Evolutionary conservation across 2,329 filamentous ascomycete genomes (phyloP).

Genomic region (Ascomycota sp.): DNA sequence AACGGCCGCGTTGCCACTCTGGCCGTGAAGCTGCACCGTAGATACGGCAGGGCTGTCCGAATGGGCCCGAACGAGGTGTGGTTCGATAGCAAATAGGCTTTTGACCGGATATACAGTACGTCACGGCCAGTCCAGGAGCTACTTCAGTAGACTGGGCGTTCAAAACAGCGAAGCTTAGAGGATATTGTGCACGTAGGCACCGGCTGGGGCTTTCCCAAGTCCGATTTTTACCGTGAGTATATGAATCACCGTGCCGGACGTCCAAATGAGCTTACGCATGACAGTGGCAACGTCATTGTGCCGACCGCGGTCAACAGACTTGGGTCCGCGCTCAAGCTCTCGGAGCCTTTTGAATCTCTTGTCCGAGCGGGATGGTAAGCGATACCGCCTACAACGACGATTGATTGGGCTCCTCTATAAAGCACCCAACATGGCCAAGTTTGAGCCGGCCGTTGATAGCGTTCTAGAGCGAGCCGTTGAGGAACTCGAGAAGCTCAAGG

Average conservation of each 20-base stretch:
- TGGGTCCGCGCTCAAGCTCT: constrained; percentile 13
- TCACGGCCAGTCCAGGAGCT: neutral
- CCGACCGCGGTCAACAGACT: constrained; percentile 20
- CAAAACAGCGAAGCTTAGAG: neutral
- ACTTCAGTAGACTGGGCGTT: no score
- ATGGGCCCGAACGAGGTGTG: constrained; percentile 33
- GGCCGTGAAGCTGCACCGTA: constrained; percentile 21
- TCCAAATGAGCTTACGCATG: neutral
- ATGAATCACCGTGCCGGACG: neutral
- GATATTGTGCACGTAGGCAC: constrained; percentile 13
- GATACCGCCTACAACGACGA: constrained; percentile 27
- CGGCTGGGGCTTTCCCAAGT: constrained; percentile 27
- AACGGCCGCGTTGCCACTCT: constrained; percentile 21
- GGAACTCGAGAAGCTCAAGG: constrained; percentile 15
- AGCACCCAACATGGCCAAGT: constrained; percentile 18
- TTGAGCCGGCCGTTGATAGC: constrained; percentile 19
- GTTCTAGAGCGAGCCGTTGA: constrained; percentile 16
- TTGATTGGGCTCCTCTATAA: constrained; percentile 28
- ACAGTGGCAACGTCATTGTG: constrained; percentile 24
- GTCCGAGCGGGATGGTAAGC: constrained; percentile 23
- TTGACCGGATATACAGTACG: constrained; percentile 26
- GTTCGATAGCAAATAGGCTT: constrained; percentile 26
- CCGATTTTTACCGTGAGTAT: constrained; percentile 27
- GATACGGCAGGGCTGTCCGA: constrained; percentile 29
- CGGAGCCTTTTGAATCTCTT: constrained; percentile 28